Percentiles rank a stretch among this genome's conserved stretches.
Conservation (phyloP, 1,284 basidiomycete species). For the Vanrija pseudolonga region DNA sequence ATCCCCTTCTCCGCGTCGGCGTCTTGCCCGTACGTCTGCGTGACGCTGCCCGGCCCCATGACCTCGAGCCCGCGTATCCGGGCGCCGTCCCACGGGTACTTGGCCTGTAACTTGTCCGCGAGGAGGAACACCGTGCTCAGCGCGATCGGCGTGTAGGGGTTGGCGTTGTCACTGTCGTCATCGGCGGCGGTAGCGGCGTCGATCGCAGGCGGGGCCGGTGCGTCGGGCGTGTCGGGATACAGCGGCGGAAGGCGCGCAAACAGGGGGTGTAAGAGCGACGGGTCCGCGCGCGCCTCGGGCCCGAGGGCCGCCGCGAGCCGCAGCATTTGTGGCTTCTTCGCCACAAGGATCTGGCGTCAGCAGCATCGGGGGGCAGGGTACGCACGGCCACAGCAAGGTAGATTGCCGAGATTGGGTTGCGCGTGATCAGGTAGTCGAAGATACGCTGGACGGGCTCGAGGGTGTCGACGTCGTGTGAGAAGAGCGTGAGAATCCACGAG, state of each 20-base stretch:
- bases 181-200: neutral
- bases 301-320: constrained; percentile 32
- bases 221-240: constrained; percentile 45
- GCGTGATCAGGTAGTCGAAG: constrained; percentile 78
- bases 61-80: constrained; percentile 39
- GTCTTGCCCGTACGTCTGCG: constrained; percentile 37
- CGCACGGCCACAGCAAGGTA: constrained; percentile 78
- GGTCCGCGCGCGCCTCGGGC: constrained; percentile 37
- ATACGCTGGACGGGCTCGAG: constrained; percentile 78
- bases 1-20: constrained; percentile 3
- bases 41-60: constrained; percentile 39
- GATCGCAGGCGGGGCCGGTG: constrained; percentile 4
- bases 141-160: constrained; percentile 39
- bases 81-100: constrained; percentile 39
- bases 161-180: constrained; percentile 19
- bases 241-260: constrained; percentile 68
- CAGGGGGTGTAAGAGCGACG: constrained; percentile 64
- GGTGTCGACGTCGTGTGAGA: constrained; percentile 84
- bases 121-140: constrained; percentile 41
- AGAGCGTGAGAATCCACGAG: constrained; percentile 82
- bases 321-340: constrained; percentile 46
- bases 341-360: constrained; percentile 40
- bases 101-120: constrained; percentile 35
- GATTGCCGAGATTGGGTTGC: constrained; percentile 73
- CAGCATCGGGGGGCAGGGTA: constrained; percentile 14